Conservation (phyloP, 495 filamentous ascomycete species). For the Lasiosphaeriaceae sp. region DNA sequence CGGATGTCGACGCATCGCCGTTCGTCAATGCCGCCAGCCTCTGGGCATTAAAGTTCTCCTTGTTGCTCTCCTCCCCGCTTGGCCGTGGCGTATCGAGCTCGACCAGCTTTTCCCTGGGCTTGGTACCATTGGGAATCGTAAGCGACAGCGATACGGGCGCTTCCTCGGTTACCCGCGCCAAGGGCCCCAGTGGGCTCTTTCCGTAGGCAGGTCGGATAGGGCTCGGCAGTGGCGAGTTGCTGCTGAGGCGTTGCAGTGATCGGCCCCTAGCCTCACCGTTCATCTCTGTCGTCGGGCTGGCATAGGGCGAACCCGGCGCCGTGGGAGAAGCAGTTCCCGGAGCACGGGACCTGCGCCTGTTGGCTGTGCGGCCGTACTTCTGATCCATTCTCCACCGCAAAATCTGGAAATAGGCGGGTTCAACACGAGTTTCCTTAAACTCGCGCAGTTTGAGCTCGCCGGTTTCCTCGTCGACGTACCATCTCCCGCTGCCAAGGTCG, state of each 20-base stretch:
- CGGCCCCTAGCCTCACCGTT: constrained; percentile 48
- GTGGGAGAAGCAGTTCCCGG: constrained; percentile 36
- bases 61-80: constrained; percentile 40
- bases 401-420: constrained; percentile 93
- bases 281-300: constrained; percentile 44
- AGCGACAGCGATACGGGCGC: constrained; percentile 16
- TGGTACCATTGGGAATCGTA: constrained; percentile 13
- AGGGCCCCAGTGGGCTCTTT: constrained; percentile 46
- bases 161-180: constrained; percentile 53
- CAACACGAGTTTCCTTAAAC: constrained; percentile 80
- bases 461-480: constrained; percentile 85
- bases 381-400: constrained; percentile 92
- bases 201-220: constrained; percentile 50
- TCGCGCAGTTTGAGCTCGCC: constrained; percentile 88
- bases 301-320: constrained; percentile 49
- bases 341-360: constrained; percentile 41
- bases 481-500: constrained; percentile 81
- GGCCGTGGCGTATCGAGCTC: constrained; percentile 51
- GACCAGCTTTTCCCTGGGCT: constrained; percentile 25
- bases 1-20: constrained; percentile 23
- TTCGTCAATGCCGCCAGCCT: constrained; percentile 29
- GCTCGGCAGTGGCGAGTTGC: constrained; percentile 48
- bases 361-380: constrained; percentile 70
- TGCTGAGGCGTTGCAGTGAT: constrained; percentile 51
- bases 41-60: constrained; percentile 26